Evolutionary conservation across 2,329 filamentous ascomycete genomes (phyloP).

Genomic region (Pseudocercospora pini-densiflorae): DNA sequence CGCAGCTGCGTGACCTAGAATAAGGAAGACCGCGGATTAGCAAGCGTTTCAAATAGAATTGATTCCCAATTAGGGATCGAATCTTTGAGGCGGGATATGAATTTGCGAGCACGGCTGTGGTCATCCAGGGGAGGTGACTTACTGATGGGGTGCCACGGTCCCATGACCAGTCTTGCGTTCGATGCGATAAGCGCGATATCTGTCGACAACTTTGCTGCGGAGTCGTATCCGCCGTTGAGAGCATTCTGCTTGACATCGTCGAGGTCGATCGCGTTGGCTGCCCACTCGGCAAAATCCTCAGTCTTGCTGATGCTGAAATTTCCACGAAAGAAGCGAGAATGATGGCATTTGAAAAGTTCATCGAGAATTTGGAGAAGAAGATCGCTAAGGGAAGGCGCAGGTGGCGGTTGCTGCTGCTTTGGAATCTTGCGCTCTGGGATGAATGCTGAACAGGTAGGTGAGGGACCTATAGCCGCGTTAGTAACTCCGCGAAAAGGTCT

Average conservation of each 20-base stretch:
- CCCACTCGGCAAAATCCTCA: slow-evolving; percentile 6
- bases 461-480: slow-evolving; percentile 34
- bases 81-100: not conserved
- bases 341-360: slow-evolving; percentile 9
- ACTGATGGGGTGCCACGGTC: not conserved
- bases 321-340: slow-evolving; percentile 28
- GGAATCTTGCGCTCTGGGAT: slow-evolving; percentile 44
- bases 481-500: not conserved
- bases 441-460: slow-evolving; percentile 54
- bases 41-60: not conserved
- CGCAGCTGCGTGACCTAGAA: not conserved
- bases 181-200: slow-evolving; percentile 22
- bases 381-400: slow-evolving; percentile 8
- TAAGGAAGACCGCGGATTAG: not conserved
- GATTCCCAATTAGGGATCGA: not conserved
- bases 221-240: slow-evolving; percentile 9
- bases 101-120: not conserved
- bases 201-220: slow-evolving; percentile 12
- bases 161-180: slow-evolving; percentile 13
- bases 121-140: not conserved
- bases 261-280: slow-evolving; percentile 20
- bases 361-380: slow-evolving; percentile 17
- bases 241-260: slow-evolving; percentile 18
- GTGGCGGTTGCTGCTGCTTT: not conserved
- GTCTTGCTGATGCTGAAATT: slow-evolving; percentile 14